A percentile compares a stretch with the other conserved stretches of the same genome.
phyloP scores from a whole-genome alignment of 2,329 filamentous ascomycete genomes.

The Emmonsiellopsis sp. region DNA sequence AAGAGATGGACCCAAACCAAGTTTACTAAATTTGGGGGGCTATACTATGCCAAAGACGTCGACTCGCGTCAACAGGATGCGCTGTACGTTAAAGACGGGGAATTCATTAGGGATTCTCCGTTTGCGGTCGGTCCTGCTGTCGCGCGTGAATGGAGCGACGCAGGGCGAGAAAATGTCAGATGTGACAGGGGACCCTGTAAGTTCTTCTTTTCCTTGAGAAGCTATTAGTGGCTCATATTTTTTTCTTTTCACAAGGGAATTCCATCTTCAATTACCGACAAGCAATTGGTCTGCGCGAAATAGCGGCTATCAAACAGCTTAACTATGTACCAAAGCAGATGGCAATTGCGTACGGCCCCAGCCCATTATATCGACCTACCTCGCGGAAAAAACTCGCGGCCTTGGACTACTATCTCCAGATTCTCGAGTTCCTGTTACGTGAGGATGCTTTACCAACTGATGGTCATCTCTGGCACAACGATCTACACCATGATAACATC shows the following conservation, averaged over 20 bases:
- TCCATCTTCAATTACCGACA: constrained; percentile 2
- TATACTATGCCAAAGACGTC: constrained; percentile 4
- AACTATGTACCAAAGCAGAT: constrained; percentile 3
- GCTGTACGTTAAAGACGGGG: background rate
- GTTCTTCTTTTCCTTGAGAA: background rate
- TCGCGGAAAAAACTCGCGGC: constrained; percentile 18
- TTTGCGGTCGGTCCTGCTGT: constrained; percentile 21
- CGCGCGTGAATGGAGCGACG: constrained; percentile 21
- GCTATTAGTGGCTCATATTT: background rate
- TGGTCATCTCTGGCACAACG: constrained; percentile 21
- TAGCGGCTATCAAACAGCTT: background rate
- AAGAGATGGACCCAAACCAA: constrained; percentile 4
- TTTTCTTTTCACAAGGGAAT: background rate
- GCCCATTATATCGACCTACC: constrained; percentile 17
- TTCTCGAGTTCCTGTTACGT: constrained; percentile 2
- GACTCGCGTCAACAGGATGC: background rate
- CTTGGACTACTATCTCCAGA: constrained; percentile 14
- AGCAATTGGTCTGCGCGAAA: constrained; percentile 4
- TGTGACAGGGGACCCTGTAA: constrained; percentile 7
- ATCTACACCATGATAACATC: constrained; percentile 23
- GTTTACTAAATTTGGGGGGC: constrained; percentile 5
- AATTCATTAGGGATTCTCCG: constrained; percentile 6
- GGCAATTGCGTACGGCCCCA: constrained; percentile 4
- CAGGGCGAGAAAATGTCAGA: constrained; percentile 2
- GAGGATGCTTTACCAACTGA: constrained; percentile 6